Base-by-base conservation (phyloP, 768 basidiomycete species). In the Agaricus blazei region DNA sequence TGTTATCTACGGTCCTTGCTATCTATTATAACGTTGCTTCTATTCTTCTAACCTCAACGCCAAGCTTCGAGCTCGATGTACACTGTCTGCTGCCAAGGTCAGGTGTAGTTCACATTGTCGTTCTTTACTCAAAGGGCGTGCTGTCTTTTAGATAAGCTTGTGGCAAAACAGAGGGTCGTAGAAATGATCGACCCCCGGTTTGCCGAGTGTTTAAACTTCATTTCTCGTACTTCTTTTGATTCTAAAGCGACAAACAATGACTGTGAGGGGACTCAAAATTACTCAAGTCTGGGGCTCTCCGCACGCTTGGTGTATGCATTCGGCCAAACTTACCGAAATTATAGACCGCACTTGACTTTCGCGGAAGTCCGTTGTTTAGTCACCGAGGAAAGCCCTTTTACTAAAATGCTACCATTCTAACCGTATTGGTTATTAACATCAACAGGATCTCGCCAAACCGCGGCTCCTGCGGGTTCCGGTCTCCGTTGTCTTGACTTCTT, bases 1-100 rank as follows among this genome's bases (percentile, higher is more conserved):
- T 56, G 48, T 56, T 50, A 50, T 56, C 50, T 56, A 56, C 54
- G 43, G 31, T 24, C 48, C 31, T 15, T 9, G 34, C 47, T 49
- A 55, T 55, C 40, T 56, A 56, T 43, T 56, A 36, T 49, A 49
- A 50, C 49, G 54, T 48, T 56, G 27, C 40, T 27, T 47, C 29
- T 28, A 26, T 29, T 31, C 43, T 28, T 29, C 7, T 31, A 48
- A 4, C 50, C 44, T 44, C 38, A 34, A 53, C 36, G 29, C 26
- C 19, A 43, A 36, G 29, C 24, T 29, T 3, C 11, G 27, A 34
- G 44, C 3, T 26, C 26, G 34, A 46, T 34, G 34, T 34, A 31
- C 31, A 28, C 36, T 8, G 12, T 23, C 8, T 41, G 14, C 11
- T 52, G 3, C n/a, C 23, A 24, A 28, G 51, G n/a, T 42, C 41